Base-by-base conservation (phyloP, 257 asterid species). In the Agastache rugosa region DNA sequence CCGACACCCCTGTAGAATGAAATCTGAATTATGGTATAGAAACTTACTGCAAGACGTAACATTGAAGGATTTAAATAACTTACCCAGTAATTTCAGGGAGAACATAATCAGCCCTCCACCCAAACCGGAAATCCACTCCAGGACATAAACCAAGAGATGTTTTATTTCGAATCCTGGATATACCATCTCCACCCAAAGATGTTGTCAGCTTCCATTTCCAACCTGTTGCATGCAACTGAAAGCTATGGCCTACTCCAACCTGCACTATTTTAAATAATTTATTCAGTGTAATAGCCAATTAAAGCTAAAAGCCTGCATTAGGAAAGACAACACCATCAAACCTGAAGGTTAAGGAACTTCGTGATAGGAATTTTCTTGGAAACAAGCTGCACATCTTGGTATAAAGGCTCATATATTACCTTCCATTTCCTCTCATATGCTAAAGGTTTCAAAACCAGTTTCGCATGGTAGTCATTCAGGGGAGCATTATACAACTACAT, bases 241-340 rank as follows among this genome's bases (percentile, higher is more conserved):
- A 94, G 87, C 93, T 92, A 84, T 94, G 99, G 76, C 98, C 98
- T 59, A 94, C 80, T 75, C 99, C 99, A 63, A 94, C 94, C 99
- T 94, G 88, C 76, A 75, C 41, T 60, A 74, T 39, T 50, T 44
- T n/a, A 20, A 51, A 62, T 35, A 48, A 4, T 22, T 35, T 2
- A 27, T 37, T 59, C 34, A 76, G 67, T 11, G 44, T 66, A 20
- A 56, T 50, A 58, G 34, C 19, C 69, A 15, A 17, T 37, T 45
- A 61, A 45, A 73, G 73, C 53, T 68, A 64, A 42, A 50, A 67
- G 50, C 37, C 23, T 71, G 15, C 35, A 61, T 20, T 37, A 44
- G 41, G 41, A 63, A 68, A 69, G 68, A 64, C 53, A 15, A 59
- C 39, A 48, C 44, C 53, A 71, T 62, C 73, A 77, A 75, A 94